These are phyloP conservation scores for Datisca glomerata DNA, from an alignment of 306 rosid genomes.

Conservation along the genomic window DNA sequence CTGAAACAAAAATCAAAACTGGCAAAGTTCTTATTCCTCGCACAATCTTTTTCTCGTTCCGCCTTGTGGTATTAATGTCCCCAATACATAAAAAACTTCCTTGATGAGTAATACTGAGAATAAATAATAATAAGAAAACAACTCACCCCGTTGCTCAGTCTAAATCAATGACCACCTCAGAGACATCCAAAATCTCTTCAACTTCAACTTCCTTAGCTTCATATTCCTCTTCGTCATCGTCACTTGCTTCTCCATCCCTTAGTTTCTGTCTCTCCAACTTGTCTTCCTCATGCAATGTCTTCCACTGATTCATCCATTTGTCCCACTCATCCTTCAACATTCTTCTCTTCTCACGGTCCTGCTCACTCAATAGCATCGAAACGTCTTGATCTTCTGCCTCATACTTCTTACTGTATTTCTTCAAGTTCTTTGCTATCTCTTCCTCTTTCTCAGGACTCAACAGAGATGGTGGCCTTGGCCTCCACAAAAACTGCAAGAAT, in stretches of 20 bases:
- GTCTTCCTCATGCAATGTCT: conserved; percentile 42
- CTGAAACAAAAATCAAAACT: no score
- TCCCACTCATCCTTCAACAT: conserved; percentile 83
- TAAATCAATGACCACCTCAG: conserved; percentile 19
- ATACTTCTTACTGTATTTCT: conserved; percentile 83
- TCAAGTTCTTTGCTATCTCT: conserved; percentile 77
- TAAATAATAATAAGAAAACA: no score
- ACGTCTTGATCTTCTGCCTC: conserved; percentile 93
- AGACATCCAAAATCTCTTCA: conserved; percentile 45
- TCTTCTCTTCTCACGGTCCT: conserved; percentile 73
- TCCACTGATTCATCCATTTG: conserved; percentile 70
- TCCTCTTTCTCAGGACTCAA: conserved; percentile 77
- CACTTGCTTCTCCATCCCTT: conserved; percentile 84
- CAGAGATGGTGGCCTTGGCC: conserved; percentile 77
- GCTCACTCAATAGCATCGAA: conserved; percentile 62
- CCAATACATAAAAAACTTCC: no score
- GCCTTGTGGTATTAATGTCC: no score
- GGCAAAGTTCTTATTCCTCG: no score
- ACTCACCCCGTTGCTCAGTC: no score
- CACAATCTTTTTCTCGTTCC: no score
- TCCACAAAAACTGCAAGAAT: conserved; percentile 61
- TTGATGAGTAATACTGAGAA: no score
- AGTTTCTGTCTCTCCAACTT: conserved; percentile 34
- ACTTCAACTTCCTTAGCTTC: conserved; percentile 86
- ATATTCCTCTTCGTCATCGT: conserved; percentile 87